phyloP scores from a whole-genome alignment of 2,329 filamentous ascomycete species.

The Monilinia aucupariae region DNA sequence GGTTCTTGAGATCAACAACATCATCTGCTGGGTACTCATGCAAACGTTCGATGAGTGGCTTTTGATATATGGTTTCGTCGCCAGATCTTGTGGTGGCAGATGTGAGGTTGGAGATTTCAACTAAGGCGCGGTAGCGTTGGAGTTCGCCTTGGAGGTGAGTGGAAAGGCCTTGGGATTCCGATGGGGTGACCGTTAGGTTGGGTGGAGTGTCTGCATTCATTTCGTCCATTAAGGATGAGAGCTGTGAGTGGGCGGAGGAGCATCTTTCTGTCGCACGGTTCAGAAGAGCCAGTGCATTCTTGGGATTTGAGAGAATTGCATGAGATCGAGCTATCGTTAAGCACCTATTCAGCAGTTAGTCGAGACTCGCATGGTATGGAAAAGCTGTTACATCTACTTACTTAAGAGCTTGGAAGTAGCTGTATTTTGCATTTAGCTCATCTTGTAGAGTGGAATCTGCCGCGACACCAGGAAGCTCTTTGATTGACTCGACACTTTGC shows the following conservation, averaged over 20 bases:
- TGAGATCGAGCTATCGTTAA: conserved; percentile 84
- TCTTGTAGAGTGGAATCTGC: conserved; percentile 70
- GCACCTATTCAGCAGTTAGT: conserved; percentile 47
- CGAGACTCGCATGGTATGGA: conserved; percentile 1
- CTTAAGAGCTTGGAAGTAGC: conserved; percentile 88
- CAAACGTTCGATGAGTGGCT: conserved; percentile 69
- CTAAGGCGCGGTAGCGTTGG: conserved; percentile 76
- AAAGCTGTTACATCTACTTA: conserved; percentile 40
- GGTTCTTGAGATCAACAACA: conserved; percentile 63
- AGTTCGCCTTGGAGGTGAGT: conserved; percentile 64
- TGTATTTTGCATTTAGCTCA: conserved; percentile 70
- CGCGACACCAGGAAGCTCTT: conserved; percentile 82
- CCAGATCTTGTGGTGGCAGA: conserved; percentile 34
- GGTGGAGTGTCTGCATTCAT: conserved; percentile 45
- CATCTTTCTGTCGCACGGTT: conserved; percentile 63
- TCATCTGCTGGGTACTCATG: conserved; percentile 65
- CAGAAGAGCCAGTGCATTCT: conserved; percentile 81
- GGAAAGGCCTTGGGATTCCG: conserved; percentile 54
- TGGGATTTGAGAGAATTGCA: conserved; percentile 62
- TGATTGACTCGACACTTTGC: conserved; percentile 85
- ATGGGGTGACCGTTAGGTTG: conserved; percentile 60
- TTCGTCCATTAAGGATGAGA: conserved; percentile 39
- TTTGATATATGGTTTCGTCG: conserved; percentile 27
- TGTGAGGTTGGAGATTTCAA: conserved; percentile 67
- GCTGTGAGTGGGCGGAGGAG: conserved; percentile 44